Evolutionary conservation across 2,329 filamentous ascomycete genomes (phyloP), one percentile per base, ranked within the genome.

Genomic region (Penicillium sp.): DNA sequence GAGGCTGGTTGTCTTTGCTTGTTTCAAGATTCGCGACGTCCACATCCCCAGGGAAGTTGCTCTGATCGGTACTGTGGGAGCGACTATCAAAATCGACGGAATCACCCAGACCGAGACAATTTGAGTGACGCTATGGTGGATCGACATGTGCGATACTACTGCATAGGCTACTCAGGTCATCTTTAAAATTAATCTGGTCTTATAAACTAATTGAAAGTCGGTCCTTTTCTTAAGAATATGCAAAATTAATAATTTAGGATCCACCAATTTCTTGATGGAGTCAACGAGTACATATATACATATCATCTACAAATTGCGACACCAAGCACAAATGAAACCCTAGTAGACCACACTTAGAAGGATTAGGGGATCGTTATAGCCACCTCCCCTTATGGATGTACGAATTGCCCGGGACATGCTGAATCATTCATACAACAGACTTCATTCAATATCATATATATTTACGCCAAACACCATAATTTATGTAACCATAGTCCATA

Each of bases 1-100:
- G 57, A 83, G 85, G 70, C 68, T 87, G 29, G 81, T 84, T 6
- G 81, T 83, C 2, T 87, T 88, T 72, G 84, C 82, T 5, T 87
- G 85, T 69, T 87, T 87, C 70, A 80, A 82, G 49, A 78, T 87
- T 34, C 74, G 76, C 39, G 81, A 83, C 54, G 78, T 85, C 3
- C 72, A 78, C 4, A 82, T 87, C 43, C 84, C 84, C 1, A 70
- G 72, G 39, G 83, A 81, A 15, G 80, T 87, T 53, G 82, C 84
- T 9, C 70, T 87, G 53, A 84, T 87, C 59, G 85, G 85, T 25
- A 66, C 62, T 2, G 56, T 67, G 3, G 58, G 59, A 33, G 65
- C 63, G 8, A 65, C 57, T 8, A 36, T 65, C 16, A 65, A 56
- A 8, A 39, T 64, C 5, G 60, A 64, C 41, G 60, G 60, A 13